phyloP scores from a whole-genome alignment of 2,329 filamentous ascomycete genomes.

The Sporothrix brunneoviolacea region DNA sequence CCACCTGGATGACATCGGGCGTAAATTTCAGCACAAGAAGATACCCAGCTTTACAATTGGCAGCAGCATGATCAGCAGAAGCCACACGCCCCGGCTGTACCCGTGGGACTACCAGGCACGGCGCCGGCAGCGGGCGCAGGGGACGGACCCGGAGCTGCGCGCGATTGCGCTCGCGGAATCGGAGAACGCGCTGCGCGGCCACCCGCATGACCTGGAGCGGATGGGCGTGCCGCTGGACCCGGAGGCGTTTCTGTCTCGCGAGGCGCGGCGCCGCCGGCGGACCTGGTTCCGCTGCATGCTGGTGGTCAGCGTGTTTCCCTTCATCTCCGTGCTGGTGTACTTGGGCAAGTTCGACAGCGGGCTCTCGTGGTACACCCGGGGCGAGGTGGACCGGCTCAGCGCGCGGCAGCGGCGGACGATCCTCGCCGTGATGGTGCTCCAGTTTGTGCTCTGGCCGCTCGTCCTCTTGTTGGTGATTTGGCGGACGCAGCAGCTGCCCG shows the following conservation, averaged over 20 bases:
- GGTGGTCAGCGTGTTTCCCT: slow-evolving; percentile 37
- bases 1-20: slow-evolving; percentile 7
- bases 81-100: slow-evolving; percentile 16
- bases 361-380: slow-evolving; percentile 43
- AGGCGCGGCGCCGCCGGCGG: slow-evolving; percentile 26
- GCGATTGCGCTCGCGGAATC: slow-evolving; percentile 10
- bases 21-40: neutral
- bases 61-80: neutral
- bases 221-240: slow-evolving; percentile 18
- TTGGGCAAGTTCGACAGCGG: slow-evolving; percentile 38
- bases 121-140: slow-evolving; percentile 8
- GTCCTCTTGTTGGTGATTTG: slow-evolving; percentile 20
- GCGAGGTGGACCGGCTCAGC: slow-evolving; percentile 36
- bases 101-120: slow-evolving; percentile 21
- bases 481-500: slow-evolving; percentile 7
- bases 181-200: neutral
- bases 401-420: slow-evolving; percentile 31
- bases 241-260: slow-evolving; percentile 23
- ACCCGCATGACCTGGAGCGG: slow-evolving; percentile 10
- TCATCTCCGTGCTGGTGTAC: slow-evolving; percentile 39
- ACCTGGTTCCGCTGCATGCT: slow-evolving; percentile 34
- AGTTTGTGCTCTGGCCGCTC: slow-evolving; percentile 19
- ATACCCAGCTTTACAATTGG: neutral
- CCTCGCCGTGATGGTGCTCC: slow-evolving; percentile 26
- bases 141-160: slow-evolving; percentile 17